Percentiles rank a stretch among this genome's conserved stretches.
Evolutionary conservation across 148 eudicot species (phyloP).

Genomic region (Suaeda aralocaspica): DNA sequence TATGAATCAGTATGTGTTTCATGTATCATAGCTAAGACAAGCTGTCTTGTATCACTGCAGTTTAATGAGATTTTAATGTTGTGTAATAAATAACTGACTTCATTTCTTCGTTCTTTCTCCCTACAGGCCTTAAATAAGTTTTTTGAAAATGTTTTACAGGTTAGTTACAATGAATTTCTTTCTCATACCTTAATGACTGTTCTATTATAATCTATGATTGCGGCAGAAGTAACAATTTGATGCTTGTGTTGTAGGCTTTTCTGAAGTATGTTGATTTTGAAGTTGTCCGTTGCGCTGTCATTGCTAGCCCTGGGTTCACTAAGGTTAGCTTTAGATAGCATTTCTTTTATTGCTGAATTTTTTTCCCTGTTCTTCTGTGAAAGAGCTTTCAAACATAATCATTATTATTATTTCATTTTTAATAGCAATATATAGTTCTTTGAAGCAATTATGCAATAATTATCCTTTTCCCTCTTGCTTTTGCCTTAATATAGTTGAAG

Average conservation of each 20-base stretch:
- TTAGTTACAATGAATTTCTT: constrained; percentile 19
- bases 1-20: constrained; percentile 72
- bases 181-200: constrained; percentile 3
- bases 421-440: not conserved
- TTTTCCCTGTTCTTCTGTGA: not conserved
- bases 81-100: not conserved
- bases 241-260: constrained; percentile 60
- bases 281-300: constrained; percentile 92
- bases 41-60: not conserved
- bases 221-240: not conserved
- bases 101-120: constrained; percentile 14
- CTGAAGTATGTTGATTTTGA: constrained; percentile 84
- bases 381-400: not conserved
- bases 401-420: not conserved
- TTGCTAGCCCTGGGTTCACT: constrained; percentile 97
- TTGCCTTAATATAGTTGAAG: not conserved
- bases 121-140: constrained; percentile 80
- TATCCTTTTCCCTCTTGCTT: not conserved
- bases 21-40: not conserved
- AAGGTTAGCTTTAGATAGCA: constrained; percentile 37
- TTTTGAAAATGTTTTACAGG: constrained; percentile 87
- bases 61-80: not conserved
- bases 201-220: constrained; percentile 1
- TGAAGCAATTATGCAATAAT: not conserved
- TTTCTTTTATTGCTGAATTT: not conserved